Evolutionary conservation across 352 stramenopile genomes (phyloP).

Genomic region (Phytophthora ramorum): DNA sequence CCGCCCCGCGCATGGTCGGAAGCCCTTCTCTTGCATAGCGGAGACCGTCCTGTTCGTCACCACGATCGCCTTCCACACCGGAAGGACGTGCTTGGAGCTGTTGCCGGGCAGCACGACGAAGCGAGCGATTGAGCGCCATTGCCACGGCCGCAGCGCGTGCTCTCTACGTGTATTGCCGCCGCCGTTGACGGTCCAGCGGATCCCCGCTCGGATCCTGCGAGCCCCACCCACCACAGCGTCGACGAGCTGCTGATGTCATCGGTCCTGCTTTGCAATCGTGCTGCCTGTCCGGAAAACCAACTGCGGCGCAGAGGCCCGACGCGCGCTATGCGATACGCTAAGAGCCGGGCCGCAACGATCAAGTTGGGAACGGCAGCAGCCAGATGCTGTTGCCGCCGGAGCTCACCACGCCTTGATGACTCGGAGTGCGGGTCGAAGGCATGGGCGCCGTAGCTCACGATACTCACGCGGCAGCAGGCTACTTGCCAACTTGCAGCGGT

Average conservation of each 20-base stretch:
- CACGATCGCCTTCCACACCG: constrained; percentile 16
- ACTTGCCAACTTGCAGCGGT: not conserved
- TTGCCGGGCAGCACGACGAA: not conserved
- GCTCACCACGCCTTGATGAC: constrained; percentile 24
- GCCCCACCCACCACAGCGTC: constrained; percentile 11
- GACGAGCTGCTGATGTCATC: not conserved
- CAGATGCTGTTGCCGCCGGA: constrained; percentile 10
- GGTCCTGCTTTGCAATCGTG: constrained; percentile 26
- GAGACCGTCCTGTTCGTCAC: constrained; percentile 29
- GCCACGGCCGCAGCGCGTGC: not conserved
- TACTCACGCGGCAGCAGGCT: not conserved
- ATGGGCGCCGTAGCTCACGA: constrained; percentile 8
- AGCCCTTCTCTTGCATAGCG: constrained; percentile 37
- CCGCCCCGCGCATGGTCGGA: constrained; percentile 16
- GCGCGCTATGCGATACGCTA: constrained; percentile 34
- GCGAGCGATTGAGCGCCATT: not conserved
- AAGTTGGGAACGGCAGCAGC: constrained; percentile 10
- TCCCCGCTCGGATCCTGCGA: constrained; percentile 28
- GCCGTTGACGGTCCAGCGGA: constrained; percentile 21
- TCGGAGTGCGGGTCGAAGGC: not conserved
- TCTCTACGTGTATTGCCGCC: not conserved
- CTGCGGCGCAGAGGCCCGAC: constrained; percentile 15
- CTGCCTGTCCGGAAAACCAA: constrained; percentile 31
- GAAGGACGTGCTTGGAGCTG: not conserved
- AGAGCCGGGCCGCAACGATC: constrained; percentile 28